phyloP scores from a whole-genome alignment of 1,139 yeast genomes.

The Taphrina deformans region DNA sequence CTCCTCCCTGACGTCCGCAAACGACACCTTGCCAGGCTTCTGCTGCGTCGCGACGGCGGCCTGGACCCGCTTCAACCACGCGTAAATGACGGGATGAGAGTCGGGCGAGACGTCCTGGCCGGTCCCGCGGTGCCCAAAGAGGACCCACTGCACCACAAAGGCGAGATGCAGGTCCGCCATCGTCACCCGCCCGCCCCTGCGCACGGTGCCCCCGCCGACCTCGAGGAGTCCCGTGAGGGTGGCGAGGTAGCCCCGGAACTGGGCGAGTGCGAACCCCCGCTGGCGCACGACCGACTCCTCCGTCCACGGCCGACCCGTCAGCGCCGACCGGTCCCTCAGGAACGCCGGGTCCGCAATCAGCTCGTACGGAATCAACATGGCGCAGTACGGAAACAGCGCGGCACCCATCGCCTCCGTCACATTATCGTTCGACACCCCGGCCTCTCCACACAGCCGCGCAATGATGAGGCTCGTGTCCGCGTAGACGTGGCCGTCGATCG shows the following conservation, averaged over 20 bases:
- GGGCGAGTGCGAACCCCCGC: conserved; percentile 8
- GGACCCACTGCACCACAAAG: conserved; percentile 27
- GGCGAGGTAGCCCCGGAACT: conserved; percentile 16
- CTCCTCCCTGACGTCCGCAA: not conserved
- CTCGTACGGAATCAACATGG: conserved; percentile 11
- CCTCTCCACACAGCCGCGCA: conserved; percentile 2
- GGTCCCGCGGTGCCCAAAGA: conserved; percentile 18
- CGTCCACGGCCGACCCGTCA: conserved; percentile 32
- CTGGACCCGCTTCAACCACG: conserved; percentile 17
- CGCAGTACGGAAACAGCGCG: conserved; percentile 8
- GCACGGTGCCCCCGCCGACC: not conserved
- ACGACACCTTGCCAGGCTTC: conserved; percentile 5
- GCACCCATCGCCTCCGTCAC: conserved; percentile 13
- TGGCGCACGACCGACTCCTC: not conserved
- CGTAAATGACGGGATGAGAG: conserved; percentile 9
- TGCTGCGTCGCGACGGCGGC: not conserved
- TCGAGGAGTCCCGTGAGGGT: conserved; percentile 1
- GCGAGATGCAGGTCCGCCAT: conserved; percentile 25
- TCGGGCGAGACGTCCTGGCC: conserved; percentile 2
- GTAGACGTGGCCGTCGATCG: conserved; percentile 27
- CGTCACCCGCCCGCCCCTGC: not conserved
- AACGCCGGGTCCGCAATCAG: conserved; percentile 28
- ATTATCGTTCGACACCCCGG: conserved; percentile 2
- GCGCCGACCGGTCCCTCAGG: conserved; percentile 16
- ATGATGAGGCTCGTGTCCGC: conserved; percentile 15